Evolutionary conservation across 1,284 basidiomycete species (phyloP), one percentile per base, ranked within the genome.

Genomic region (Bjerkandera adusta): DNA sequence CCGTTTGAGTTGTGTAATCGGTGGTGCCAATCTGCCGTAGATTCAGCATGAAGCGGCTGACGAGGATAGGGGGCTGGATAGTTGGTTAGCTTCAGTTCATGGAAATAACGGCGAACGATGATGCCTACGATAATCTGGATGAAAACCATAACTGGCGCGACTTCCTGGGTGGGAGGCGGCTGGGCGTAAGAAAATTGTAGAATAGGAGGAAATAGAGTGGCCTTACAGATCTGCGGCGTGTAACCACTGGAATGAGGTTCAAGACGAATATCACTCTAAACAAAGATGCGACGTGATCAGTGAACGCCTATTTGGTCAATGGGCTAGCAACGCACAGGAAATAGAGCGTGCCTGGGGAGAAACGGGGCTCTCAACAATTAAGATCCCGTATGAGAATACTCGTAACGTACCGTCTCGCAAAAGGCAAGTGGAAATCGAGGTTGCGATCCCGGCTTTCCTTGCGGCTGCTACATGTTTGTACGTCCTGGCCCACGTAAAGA

Each of bases 401-500:
- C 8, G n/a, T 30, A n/a, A 30, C 27, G 27, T 8, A 42, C 40
- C 40, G 12, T 42, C 29, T 13, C 27, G 26, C 11, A 42, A 11
- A 21, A 42, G 16, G 15, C 40, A 42, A 6, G 26, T 20, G 12
- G 27, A 20, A 32, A n/a, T n/a, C 26, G 13, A 18, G 33, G n/a
- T 11, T 20, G 11, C 12, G 13, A 24, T 2, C 20, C 11, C 11
- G 20, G 16, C 16, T 20, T 1, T 30, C 13, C 11, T 3, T 30
- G n/a, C 3, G 11, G 27, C 7, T 32, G 21, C n/a, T n/a, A n/a
- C n/a, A n/a, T n/a, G n/a, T n/a, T n/a, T n/a, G n/a, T n/a, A n/a
- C 2, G 40, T 42, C 40, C 33, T 42, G 40, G 33, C 25, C 40
- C 40, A 42, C 7, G 40, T 42, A 11, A 27, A 22, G 16, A 42